Base-by-base conservation (phyloP, 768 basidiomycete species). In the Suillus brevipes region DNA sequence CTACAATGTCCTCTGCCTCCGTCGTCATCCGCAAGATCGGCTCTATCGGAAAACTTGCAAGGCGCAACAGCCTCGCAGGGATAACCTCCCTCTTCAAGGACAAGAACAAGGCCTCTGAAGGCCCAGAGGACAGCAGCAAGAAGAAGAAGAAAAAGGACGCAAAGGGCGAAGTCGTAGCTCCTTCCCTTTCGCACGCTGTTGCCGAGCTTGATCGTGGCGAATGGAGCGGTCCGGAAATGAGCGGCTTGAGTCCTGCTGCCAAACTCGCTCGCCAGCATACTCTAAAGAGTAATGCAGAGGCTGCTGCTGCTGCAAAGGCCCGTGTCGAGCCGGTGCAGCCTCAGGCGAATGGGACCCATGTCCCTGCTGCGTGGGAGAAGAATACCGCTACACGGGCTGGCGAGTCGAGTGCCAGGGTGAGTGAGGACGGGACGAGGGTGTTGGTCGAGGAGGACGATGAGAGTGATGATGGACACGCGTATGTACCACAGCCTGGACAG, bases 1-100 rank as follows among this genome's bases (percentile, higher is more conserved):
- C 93, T 9, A 97, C 97, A 53, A 96, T 97, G 70, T 93, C 91
- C 67, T 94, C 91, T 60, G 97, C 97, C 25, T 94, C 92, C 52
- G 91, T 98, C 75, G 97, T 99, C 86, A 96, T 97, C 71, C 87
- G 96, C 69, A 99, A 97, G 80, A 88, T 99, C 56, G 92, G 96
- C 4, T 88, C 89, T 45, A 89, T 97, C 78, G 93, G 94, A 38
- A 94, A 92, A 77, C 84, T 97, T 18, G 93, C 94, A 10, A 80
- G 95, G 60, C 83, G 95, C 52, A 97, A 96, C 74, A 94, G 92
- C 43, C 79, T 98, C 47, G 90, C 92, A 61, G 91, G 94, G 36
- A 95, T 98, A 74, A 94, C 95, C 23, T 92, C 91, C 58, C 80
- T 98, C 64, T 97, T 99, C 84, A 97, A 96, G 78, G 94, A 95